These are phyloP conservation scores for Debaryomyces udenii DNA, from an alignment of 1,139 yeast genomes.

Conservation along the genomic window DNA sequence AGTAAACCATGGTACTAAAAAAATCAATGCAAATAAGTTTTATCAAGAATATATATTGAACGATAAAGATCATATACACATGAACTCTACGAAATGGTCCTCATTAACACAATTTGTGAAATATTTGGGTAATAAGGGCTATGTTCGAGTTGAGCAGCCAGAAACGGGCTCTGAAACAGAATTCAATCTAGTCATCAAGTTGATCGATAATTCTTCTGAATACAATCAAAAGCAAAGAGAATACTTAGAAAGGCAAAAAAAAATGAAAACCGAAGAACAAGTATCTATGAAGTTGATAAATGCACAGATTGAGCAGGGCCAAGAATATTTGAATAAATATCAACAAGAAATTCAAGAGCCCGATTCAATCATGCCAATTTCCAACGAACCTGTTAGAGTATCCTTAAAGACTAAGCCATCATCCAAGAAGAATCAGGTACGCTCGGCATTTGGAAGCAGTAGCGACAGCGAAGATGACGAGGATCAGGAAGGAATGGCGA, in stretches of 20 bases:
- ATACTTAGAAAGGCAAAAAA: slow-evolving; percentile 20
- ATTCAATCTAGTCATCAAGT: slow-evolving; percentile 38
- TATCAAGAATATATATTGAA: slow-evolving; percentile 83
- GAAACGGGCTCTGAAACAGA: slow-evolving; percentile 46
- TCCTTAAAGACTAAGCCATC: slow-evolving; percentile 10
- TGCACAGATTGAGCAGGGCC: slow-evolving; percentile 56
- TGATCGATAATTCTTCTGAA: slow-evolving; percentile 27
- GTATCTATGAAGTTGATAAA: slow-evolving; percentile 41
- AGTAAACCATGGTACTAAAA: slow-evolving; percentile 79
- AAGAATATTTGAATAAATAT: slow-evolving; percentile 19
- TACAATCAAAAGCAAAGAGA: slow-evolving; percentile 15
- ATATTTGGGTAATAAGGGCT: slow-evolving; percentile 60
- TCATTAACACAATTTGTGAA: slow-evolving; percentile 73
- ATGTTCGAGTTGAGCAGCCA: slow-evolving; percentile 52
- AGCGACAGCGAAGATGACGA: slow-evolving; percentile 15
- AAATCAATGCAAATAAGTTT: slow-evolving; percentile 77
- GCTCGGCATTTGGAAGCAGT: slow-evolving; percentile 13
- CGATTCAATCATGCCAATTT: not conserved
- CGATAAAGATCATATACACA: slow-evolving; percentile 81
- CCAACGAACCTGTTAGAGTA: slow-evolving; percentile 15
- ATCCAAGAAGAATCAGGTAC: slow-evolving; percentile 6
- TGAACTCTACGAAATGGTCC: slow-evolving; percentile 86
- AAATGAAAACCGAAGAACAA: slow-evolving; percentile 45
- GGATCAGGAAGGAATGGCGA: not conserved
- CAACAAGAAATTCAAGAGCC: slow-evolving; percentile 14